Conservation (phyloP, 768 basidiomycete genomes). For the Phanerochaete carnosa region DNA sequence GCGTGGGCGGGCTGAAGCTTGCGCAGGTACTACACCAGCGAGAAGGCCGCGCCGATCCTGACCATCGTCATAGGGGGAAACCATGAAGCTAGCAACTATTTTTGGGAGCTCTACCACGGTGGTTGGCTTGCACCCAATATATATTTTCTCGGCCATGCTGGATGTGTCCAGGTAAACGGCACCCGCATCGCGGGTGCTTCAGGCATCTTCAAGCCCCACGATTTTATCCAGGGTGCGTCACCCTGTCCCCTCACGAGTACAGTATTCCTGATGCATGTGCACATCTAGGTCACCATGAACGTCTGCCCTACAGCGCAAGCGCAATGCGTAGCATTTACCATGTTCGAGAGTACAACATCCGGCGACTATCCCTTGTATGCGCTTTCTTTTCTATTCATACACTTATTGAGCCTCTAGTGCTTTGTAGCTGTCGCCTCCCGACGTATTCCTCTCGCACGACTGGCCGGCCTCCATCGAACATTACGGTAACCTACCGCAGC, state of each 20-base stretch:
- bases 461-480: constrained; percentile 89
- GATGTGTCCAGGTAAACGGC: constrained; percentile 84
- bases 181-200: constrained; percentile 87
- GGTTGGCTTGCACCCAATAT: constrained; percentile 98
- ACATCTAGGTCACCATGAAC: constrained; percentile 70
- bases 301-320: constrained; percentile 70
- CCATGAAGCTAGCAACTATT: constrained; percentile 94
- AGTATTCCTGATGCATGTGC: neutral
- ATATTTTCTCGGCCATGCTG: constrained; percentile 92
- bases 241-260: neutral
- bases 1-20: neutral
- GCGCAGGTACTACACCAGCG: constrained; percentile 81
- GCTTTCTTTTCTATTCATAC: neutral
- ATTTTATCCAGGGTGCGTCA: constrained; percentile 64
- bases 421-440: constrained; percentile 51
- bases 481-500: constrained; percentile 61
- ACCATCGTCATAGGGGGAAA: constrained; percentile 97
- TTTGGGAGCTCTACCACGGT: constrained; percentile 96
- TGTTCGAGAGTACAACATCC: constrained; percentile 80
- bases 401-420: neutral
- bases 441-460: constrained; percentile 92
- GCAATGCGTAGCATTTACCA: constrained; percentile 87
- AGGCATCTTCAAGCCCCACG: constrained; percentile 81
- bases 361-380: constrained; percentile 69
- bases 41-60: constrained; percentile 76